Percentiles rank a stretch among this genome's conserved stretches.
Evolutionary conservation across 1,284 basidiomycete genomes (phyloP).

Genomic region (Cutaneotrichosporon sp.): DNA sequence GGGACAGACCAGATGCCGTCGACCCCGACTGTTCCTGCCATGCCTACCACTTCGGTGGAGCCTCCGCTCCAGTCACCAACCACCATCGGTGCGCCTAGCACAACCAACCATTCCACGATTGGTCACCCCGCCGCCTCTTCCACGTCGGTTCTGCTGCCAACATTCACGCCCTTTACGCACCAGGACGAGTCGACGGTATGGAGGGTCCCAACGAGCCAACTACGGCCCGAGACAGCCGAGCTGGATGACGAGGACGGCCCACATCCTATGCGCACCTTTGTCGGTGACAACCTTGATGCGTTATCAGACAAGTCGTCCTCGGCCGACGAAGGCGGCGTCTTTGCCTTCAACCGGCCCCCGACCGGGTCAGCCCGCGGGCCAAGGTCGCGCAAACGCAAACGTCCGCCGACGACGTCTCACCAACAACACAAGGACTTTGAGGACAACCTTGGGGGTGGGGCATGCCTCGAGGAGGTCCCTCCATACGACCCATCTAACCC

Average conservation of each 20-base stretch:
- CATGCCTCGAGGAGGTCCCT: no score
- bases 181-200: neutral
- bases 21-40: no score
- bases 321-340: constrained; percentile 3
- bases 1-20: no score
- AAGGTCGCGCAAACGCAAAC: neutral
- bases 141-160: neutral
- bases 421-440: no score
- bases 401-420: neutral
- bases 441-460: no score
- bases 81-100: neutral
- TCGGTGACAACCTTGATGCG: neutral
- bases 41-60: neutral
- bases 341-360: constrained; percentile 4
- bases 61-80: neutral
- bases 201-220: neutral
- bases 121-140: neutral
- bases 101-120: neutral
- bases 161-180: neutral
- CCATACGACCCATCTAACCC: constrained; percentile 26
- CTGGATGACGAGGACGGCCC: neutral
- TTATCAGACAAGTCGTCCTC: neutral
- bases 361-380: neutral
- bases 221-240: neutral
- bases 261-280: neutral